Conservation (phyloP, 306 rosid species). For the Sphenostylis stenocarpa region DNA sequence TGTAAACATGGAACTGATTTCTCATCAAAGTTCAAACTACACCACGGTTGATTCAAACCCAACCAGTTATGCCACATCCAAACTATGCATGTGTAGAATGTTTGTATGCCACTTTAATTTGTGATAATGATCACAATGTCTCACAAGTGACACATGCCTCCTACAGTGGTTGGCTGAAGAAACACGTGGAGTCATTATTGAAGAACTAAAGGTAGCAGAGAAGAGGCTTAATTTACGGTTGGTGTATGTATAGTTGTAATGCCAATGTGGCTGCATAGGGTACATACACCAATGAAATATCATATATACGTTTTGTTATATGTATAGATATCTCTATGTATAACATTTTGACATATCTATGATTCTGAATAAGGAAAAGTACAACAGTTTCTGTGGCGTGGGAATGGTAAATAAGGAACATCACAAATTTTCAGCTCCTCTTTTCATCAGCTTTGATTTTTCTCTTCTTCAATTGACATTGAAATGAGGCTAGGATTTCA, state of each 20-base stretch:
- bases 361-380: background rate
- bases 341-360: background rate
- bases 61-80: background rate
- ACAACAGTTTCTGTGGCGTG: background rate
- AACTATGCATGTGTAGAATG: conserved; percentile 32
- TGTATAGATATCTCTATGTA: background rate
- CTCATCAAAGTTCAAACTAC: conserved; percentile 9
- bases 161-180: conserved; percentile 29
- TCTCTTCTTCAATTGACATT: background rate
- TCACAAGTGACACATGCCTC: conserved; percentile 27
- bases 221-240: conserved; percentile 25
- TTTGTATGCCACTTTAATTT: conserved; percentile 21
- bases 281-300: conserved; percentile 9
- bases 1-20: conserved; percentile 9
- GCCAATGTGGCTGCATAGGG: conserved; percentile 3
- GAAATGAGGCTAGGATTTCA: background rate
- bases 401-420: background rate
- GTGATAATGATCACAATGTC: conserved; percentile 21
- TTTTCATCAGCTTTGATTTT: background rate
- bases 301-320: background rate
- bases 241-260: background rate
- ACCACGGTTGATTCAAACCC: conserved; percentile 8
- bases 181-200: conserved; percentile 41
- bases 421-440: background rate
- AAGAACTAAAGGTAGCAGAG: conserved; percentile 17